These are phyloP conservation scores for Amanita thiersii DNA, from an alignment of 768 basidiomycete species.

Conservation along the genomic window DNA sequence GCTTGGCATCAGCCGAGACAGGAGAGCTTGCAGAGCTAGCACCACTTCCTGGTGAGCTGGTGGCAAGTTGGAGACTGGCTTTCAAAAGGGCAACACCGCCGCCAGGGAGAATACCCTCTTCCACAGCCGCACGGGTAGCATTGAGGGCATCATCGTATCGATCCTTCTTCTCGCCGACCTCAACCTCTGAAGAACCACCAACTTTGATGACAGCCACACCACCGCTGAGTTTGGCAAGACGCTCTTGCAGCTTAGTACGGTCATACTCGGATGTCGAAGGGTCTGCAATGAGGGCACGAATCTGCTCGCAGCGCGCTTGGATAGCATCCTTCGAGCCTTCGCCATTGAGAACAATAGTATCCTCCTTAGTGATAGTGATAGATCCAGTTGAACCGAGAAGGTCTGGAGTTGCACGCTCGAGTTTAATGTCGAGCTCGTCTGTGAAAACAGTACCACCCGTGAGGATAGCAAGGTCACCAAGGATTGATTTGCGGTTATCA, in stretches of 20 bases:
- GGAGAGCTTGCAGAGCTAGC: slow-evolving; percentile 42
- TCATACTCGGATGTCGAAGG: slow-evolving; percentile 88
- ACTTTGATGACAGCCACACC: slow-evolving; percentile 99
- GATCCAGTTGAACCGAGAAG: slow-evolving; percentile 87
- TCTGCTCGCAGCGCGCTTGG: slow-evolving; percentile 91
- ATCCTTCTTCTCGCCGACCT: slow-evolving; percentile 99
- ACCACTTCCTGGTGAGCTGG: slow-evolving; percentile 35
- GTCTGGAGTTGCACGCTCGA: slow-evolving; percentile 83
- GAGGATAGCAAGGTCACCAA: slow-evolving; percentile 94
- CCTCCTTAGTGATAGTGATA: slow-evolving; percentile 95
- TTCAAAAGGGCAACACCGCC: slow-evolving; percentile 93
- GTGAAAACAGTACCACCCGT: slow-evolving; percentile 98
- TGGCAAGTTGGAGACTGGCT: slow-evolving; percentile 65
- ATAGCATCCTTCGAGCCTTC: slow-evolving; percentile 87
- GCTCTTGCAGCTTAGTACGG: slow-evolving; percentile 91
- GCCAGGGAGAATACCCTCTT: slow-evolving; percentile 97
- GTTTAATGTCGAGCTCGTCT: slow-evolving; percentile 94
- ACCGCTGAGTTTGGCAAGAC: slow-evolving; percentile 90
- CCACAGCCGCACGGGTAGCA: slow-evolving; percentile 96
- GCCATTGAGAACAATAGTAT: slow-evolving; percentile 94
- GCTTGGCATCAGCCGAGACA: slow-evolving; percentile 47
- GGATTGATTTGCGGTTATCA: slow-evolving; percentile 97
- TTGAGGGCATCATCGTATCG: slow-evolving; percentile 95
- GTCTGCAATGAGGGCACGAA: slow-evolving; percentile 78
- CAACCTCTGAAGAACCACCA: slow-evolving; percentile 88